Evolutionary conservation across 495 filamentous ascomycete species (phyloP), one percentile per base, ranked within the genome.

Genomic region (Viridothelium virens): DNA sequence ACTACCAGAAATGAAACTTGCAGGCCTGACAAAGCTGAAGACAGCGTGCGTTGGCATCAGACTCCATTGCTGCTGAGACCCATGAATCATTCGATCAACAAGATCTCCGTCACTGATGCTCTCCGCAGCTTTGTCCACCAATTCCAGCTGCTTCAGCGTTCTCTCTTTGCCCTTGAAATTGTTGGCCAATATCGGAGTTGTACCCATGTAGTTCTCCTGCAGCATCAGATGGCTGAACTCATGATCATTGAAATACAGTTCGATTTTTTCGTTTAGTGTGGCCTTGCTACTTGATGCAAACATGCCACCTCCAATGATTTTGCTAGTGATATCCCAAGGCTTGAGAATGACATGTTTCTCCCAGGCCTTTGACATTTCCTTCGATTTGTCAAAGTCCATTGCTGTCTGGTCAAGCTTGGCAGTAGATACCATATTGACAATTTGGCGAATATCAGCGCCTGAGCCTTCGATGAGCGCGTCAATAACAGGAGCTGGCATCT

Each of bases 201-300:
- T 91, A 64, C 84, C 87, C 2, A 99, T 80, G 70, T 97, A 99
- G 71, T 99, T 97, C 75, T 99, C 94, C 74, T 99, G 93, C 66
- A 99, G 85, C 95, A 99, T 97, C 63, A 99, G 76, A 71, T 87
- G 90, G 72, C 90, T 96, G 75, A 97, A 93, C 71, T 99, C 94
- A 71, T 97, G 93, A 70, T 99, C 94, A 73, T 97, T 96, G 82
- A 99, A 99, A 77, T 99, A 99, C 1, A 99, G 86, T 77, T 97
- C 92, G 66, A 92, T 92, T 79, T 99, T 99, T 74, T 99, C 92
- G 72, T 96, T 97, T 59, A 97, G 78, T 0, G 91, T 93, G 7
- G 89, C 79, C 66, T 87, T 95, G 76, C 89, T 93, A 65, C 83
- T 85, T 12, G 84, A 83, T 47, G 87, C 84, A 71, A 97, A 99